Evolutionary conservation across 2,329 filamentous ascomycete species (phyloP), one percentile per base, ranked within the genome.

Genomic region (Aaosphaeria arxii): DNA sequence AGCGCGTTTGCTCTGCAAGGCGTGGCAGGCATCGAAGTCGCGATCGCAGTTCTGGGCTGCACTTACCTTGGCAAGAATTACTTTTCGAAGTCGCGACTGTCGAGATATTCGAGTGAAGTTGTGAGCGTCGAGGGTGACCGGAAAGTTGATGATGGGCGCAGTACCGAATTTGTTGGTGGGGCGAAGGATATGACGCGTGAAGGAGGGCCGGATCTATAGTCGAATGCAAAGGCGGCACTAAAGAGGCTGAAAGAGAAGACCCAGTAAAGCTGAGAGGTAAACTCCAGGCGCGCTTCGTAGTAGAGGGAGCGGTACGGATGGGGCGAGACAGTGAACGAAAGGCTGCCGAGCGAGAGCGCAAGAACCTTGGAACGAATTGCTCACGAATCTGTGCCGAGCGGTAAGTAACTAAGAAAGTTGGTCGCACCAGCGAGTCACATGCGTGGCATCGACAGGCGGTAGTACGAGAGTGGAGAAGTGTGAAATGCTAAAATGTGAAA

Each of bases 221-320:
- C 39, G 24, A 11, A 40, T 29, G 7, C 31, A 17, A 9, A 40
- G 9, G 17, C 39, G 24, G 48, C 46, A 44, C 40, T 48, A 48
- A 45, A 50, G 45, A 46, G 56, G 49, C 45, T 36, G 52, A 58
- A 58, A 57, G 61, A 64, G 59, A 59, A 50, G 54, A 47, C 40
- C 50, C 52, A 53, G 56, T 54, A 60, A 63, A 52, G 58, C 57
- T 58, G 65, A 59, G 62, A 63, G 55, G 57, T 24, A 59, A 66
- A 66, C 57, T 59, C 66, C 60, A 59, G 59, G 53, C 49, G 58
- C 59, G 60, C 59, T 56, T 58, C 57, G 55, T 54, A 35, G 33
- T 11, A 30, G 41, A 43, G 41, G 11, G 9, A 41, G 17, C 30
- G 11, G 17, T 36, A 9, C n/a, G 7, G 33, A 9, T 36, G 33